Evolutionary conservation across 495 filamentous ascomycete genomes (phyloP), one percentile per base, ranked within the genome.

Genomic region (Lophium mytilinum): DNA sequence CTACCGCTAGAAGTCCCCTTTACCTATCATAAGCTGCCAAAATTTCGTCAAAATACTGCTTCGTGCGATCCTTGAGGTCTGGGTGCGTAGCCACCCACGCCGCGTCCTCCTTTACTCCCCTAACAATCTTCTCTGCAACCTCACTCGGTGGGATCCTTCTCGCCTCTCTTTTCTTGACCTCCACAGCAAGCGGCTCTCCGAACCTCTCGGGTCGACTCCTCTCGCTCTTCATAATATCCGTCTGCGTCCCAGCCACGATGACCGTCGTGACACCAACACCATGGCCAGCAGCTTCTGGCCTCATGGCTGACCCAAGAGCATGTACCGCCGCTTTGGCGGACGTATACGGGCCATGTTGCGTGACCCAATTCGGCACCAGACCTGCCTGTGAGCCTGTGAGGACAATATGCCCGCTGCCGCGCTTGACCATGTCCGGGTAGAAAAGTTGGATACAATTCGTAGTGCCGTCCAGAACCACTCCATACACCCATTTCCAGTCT

Each of bases 401-500:
- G 34, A 55, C 51, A 36, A 60, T 35, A 15, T 60, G 57, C 9
- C 57, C 57, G 17, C 34, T 54, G 33, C 52, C 46, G 8, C 57
- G 51, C 34, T 39, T 18, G 21, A 54, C 41, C 57, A 60, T 60
- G 36, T 60, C 57, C 8, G 57, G 57, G 15, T 60, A 60, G 52
- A 54, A 60, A n/a, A 46, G 49, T 14, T 60, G 57, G 33, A 60
- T 51, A 18, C 50, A 60, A 37, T 60, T 53, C 12, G 40, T 47
- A 6, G 52, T 55, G 12, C 57, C 57, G 36, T 40, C 6, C 19
- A 60, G 37, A 11, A 60, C 57, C 9, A 60, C 57, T 0, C 52
- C 57, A 36, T 60, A 60, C n/a, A 60, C 57, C 57, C 57, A 60
- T 17, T 60, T 52, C 57, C 57, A 60, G 21, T 60, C 57, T 21